phyloP scores from a whole-genome alignment of 2,329 filamentous ascomycete genomes.

The Didymella glomerata region DNA sequence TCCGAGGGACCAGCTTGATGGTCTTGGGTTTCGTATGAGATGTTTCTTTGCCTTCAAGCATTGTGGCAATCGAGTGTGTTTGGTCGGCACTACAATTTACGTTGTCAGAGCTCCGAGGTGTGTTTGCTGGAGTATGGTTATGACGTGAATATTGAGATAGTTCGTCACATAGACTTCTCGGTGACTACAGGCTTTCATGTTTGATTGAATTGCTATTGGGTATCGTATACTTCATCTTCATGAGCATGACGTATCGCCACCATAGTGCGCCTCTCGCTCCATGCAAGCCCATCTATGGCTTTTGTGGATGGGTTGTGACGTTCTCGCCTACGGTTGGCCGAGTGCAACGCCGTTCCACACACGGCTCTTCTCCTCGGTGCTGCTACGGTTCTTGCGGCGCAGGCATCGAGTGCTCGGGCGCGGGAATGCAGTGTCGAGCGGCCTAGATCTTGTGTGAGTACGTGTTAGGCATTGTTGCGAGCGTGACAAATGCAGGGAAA shows the following conservation, averaged over 20 bases:
- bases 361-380: conserved; percentile 23
- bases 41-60: not conserved
- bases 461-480: not conserved
- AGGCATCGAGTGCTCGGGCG: conserved; percentile 18
- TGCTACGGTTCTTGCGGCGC: conserved; percentile 22
- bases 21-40: not conserved
- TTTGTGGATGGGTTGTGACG: not conserved
- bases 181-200: not conserved
- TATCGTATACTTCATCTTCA: conserved; percentile 20
- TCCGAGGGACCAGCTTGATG: not conserved
- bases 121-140: not conserved
- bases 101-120: not conserved
- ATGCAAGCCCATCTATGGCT: not conserved
- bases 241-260: not conserved
- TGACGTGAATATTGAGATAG: not conserved
- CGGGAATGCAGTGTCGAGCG: conserved; percentile 17
- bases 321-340: conserved; percentile 3
- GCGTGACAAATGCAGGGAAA: not conserved
- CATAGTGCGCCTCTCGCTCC: conserved; percentile 1
- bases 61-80: not conserved
- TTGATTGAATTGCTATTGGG: conserved; percentile 22
- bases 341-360: conserved; percentile 21
- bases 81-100: not conserved
- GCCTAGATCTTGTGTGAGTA: conserved; percentile 26
- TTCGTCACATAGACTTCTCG: too few relatives aligned